phyloP scores from a whole-genome alignment of 306 rosid species.

The Rosa lucieae region DNA sequence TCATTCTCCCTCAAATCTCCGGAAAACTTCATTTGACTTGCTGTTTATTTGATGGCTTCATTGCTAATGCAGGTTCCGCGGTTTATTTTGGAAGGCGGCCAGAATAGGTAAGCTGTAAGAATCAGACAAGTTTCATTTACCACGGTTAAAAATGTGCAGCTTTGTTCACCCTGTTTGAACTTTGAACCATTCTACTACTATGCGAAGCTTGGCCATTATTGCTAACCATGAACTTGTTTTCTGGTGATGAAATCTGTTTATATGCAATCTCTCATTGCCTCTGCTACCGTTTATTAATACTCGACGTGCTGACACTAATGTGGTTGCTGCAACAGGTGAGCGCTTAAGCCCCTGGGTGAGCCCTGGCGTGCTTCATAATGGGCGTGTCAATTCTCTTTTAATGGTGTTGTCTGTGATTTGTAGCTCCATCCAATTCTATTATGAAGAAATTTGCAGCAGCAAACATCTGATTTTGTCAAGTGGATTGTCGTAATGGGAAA shows the following conservation, averaged over 20 bases:
- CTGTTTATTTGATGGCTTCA: neutral
- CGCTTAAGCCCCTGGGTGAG: slow-evolving; percentile 77
- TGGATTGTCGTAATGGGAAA: neutral
- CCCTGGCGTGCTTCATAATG: slow-evolving; percentile 56
- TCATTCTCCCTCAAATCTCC: neutral
- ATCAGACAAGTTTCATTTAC: slow-evolving; percentile 27
- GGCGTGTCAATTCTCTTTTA: slow-evolving; percentile 57
- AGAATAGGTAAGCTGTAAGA: slow-evolving; percentile 44
- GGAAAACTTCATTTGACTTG: neutral
- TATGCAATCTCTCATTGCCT: neutral
- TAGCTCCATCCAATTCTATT: neutral
- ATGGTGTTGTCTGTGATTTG: neutral
- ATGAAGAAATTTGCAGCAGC: neutral
- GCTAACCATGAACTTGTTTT: neutral
- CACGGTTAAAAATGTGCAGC: neutral
- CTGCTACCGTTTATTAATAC: neutral
- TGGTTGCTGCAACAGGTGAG: slow-evolving; percentile 52
- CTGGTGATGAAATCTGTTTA: neutral
- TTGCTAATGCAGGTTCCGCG: slow-evolving; percentile 58
- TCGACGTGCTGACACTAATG: neutral
- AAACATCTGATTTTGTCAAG: neutral
- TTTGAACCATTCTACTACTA: neutral
- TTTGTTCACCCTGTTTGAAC: neutral
- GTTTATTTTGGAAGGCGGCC: slow-evolving; percentile 81
- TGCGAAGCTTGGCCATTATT: neutral